These are phyloP conservation scores for Lentinula detonsa DNA, from an alignment of 768 basidiomycete genomes.

Conservation along the genomic window DNA sequence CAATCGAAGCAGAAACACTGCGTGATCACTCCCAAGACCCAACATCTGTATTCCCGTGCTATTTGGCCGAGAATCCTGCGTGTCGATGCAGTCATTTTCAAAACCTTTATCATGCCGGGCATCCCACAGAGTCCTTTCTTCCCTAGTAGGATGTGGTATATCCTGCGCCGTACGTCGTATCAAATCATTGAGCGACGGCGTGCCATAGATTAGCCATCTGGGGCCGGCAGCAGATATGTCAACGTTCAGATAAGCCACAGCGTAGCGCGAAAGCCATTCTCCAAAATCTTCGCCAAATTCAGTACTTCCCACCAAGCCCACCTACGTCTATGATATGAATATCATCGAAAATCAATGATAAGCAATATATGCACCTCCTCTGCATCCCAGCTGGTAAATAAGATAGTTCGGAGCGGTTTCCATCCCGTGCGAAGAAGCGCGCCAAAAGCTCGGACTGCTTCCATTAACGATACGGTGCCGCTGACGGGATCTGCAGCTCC, in stretches of 20 bases:
- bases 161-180: not conserved
- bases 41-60: slow-evolving; percentile 48
- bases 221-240: slow-evolving; percentile 63
- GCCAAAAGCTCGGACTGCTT: slow-evolving; percentile 74
- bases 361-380: slow-evolving; percentile 41
- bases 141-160: slow-evolving; percentile 11
- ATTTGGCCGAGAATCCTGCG: slow-evolving; percentile 18
- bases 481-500: slow-evolving; percentile 78
- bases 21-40: slow-evolving; percentile 87
- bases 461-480: slow-evolving; percentile 73
- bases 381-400: slow-evolving; percentile 73
- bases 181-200: not conserved
- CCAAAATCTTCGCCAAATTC: slow-evolving; percentile 94
- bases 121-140: slow-evolving; percentile 64
- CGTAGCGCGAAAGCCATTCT: slow-evolving; percentile 71
- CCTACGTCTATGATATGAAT: slow-evolving; percentile 19
- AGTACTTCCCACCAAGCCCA: slow-evolving; percentile 77
- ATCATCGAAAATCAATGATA: not conserved
- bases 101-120: slow-evolving; percentile 57
- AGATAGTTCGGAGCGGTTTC: slow-evolving; percentile 74
- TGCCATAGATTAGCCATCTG: slow-evolving; percentile 33
- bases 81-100: slow-evolving; percentile 21
- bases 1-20: slow-evolving; percentile 81
- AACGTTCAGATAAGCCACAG: slow-evolving; percentile 84
- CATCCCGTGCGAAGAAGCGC: slow-evolving; percentile 64